Percentiles rank a stretch among this genome's conserved stretches.
Conservation (phyloP, 78 protist genomes). For the Blattamonas nauphoetae region DNA sequence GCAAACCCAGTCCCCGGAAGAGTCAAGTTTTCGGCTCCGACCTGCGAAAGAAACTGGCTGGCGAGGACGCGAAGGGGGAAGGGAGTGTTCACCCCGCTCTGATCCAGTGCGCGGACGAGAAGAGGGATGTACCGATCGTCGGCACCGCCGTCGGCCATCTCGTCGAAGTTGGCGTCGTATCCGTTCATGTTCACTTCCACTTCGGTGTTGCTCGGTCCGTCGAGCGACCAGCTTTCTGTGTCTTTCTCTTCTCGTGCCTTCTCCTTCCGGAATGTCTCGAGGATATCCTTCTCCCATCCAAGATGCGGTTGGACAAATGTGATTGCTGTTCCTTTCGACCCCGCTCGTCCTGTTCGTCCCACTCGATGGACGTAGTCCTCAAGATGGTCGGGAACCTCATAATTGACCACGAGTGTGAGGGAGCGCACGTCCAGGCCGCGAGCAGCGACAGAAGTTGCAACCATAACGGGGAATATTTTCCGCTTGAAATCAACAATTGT, state of each 20-base stretch:
- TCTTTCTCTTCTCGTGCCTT: too few relatives aligned
- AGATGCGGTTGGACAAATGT: conserved; percentile 71
- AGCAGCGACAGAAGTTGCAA: conserved; percentile 91
- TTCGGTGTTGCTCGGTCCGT: too few relatives aligned
- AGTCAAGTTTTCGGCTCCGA: not conserved
- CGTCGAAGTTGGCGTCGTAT: too few relatives aligned
- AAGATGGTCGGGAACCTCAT: conserved; percentile 78
- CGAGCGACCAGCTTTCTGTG: too few relatives aligned
- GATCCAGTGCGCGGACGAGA: conserved; percentile 38
- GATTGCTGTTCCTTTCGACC: conserved; percentile 73
- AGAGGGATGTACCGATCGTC: not conserved
- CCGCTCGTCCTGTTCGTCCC: conserved; percentile 95
- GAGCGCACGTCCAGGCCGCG: conserved; percentile 93
- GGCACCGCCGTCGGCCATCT: not conserved
- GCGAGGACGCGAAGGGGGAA: conserved; percentile 35
- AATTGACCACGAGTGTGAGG: conserved; percentile 79
- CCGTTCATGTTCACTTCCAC: too few relatives aligned
- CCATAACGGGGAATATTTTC: conserved; percentile 47
- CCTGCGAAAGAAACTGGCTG: not conserved
- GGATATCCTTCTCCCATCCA: conserved; percentile 41
- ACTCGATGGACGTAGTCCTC: conserved; percentile 92
- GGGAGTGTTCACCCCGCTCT: not conserved
- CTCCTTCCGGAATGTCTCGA: not conserved
- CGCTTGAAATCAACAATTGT: conserved; percentile 67
- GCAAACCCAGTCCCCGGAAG: conserved; percentile 41